Percentiles rank a stretch among this genome's conserved stretches.
These are phyloP conservation scores for Kodamaea jinghongensis DNA, from an alignment of 805 yeast species.

Conservation along the genomic window DNA sequence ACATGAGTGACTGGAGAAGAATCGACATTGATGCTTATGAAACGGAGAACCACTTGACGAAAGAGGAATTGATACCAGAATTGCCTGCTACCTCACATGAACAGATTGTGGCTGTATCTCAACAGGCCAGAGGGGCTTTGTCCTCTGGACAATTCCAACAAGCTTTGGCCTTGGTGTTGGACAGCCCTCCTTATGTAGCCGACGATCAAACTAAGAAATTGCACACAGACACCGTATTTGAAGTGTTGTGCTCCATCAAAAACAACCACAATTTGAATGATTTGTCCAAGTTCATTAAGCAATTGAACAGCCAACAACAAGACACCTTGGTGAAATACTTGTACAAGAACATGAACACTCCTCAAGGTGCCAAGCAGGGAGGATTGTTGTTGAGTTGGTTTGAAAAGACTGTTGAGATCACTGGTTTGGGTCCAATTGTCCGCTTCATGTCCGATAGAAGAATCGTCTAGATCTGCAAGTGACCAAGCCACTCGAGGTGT, in stretches of 20 bases:
- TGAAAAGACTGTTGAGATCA: constrained; percentile 78
- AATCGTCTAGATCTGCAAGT: constrained; percentile 52
- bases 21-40: constrained; percentile 91
- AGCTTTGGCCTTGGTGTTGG: constrained; percentile 63
- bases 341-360: constrained; percentile 78
- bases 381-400: constrained; percentile 88
- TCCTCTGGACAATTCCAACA: constrained; percentile 70
- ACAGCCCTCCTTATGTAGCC: constrained; percentile 81
- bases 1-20: constrained; percentile 84
- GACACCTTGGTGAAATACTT: constrained; percentile 79
- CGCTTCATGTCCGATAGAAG: constrained; percentile 85
- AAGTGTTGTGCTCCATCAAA: constrained; percentile 52
- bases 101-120: constrained; percentile 54
- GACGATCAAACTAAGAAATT: constrained; percentile 51
- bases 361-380: constrained; percentile 80
- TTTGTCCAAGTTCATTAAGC: constrained; percentile 56
- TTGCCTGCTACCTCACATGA: constrained; percentile 41
- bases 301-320: constrained; percentile 61
- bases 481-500: too few relatives aligned
- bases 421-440: constrained; percentile 88
- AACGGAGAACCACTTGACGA: constrained; percentile 68
- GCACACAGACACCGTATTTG: constrained; percentile 54
- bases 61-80: constrained; percentile 60
- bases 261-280: constrained; percentile 66
- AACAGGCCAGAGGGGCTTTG: constrained; percentile 58